Evolutionary conservation across 305 asterid species (phyloP).

Genomic region (Petunia hybrid): DNA sequence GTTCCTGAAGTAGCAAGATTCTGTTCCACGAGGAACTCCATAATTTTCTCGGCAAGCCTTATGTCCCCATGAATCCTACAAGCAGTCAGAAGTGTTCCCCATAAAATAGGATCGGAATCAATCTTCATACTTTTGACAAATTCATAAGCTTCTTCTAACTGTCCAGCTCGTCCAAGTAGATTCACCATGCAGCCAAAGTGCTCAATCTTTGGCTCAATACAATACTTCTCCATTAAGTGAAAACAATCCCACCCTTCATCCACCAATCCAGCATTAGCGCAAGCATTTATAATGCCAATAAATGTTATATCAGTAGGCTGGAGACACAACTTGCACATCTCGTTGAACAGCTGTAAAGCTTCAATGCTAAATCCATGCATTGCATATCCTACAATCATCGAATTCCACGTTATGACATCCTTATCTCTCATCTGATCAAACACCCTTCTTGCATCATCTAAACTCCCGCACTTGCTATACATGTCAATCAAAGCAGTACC

Average conservation of each 20-base stretch:
- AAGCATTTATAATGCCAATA: constrained; percentile 45
- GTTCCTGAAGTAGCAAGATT: constrained; percentile 41
- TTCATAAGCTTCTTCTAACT: constrained; percentile 42
- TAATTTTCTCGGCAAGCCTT: constrained; percentile 42
- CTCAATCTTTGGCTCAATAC: constrained; percentile 44
- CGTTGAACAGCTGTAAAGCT: constrained; percentile 43
- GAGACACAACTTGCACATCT: constrained; percentile 32
- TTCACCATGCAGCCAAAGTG: constrained; percentile 54
- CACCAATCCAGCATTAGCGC: constrained; percentile 49
- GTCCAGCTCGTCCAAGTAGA: constrained; percentile 50
- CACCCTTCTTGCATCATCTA: constrained; percentile 47
- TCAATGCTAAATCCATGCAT: constrained; percentile 46
- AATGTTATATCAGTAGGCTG: constrained; percentile 48
- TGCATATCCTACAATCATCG: constrained; percentile 50
- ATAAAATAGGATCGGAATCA: constrained; percentile 42
- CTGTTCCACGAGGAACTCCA: constrained; percentile 35
- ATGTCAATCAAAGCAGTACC: constrained; percentile 52
- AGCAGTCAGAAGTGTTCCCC: constrained; percentile 49
- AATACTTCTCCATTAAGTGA: constrained; percentile 40
- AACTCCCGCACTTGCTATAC: constrained; percentile 52
- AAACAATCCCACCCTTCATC: constrained; percentile 43
- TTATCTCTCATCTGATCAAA: constrained; percentile 43
- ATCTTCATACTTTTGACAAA: constrained; percentile 42
- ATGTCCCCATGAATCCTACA: constrained; percentile 45
- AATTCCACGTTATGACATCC: constrained; percentile 48